These are phyloP conservation scores for Tricholoma bakamatsutake DNA, from an alignment of 768 basidiomycete species.

Conservation along the genomic window DNA sequence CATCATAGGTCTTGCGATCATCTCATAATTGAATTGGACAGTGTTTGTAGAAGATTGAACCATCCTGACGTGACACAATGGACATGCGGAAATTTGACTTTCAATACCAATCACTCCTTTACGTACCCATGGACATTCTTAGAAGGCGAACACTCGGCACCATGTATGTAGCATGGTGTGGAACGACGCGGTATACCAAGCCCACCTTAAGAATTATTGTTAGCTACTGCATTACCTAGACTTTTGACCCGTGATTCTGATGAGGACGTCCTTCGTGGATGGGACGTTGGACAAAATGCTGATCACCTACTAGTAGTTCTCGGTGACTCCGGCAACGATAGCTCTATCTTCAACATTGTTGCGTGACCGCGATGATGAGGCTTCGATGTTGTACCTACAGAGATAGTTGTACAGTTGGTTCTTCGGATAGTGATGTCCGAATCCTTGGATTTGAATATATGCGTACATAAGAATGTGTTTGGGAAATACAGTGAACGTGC, in stretches of 20 bases:
- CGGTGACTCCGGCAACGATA: too few relatives aligned
- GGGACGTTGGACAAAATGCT: too few relatives aligned
- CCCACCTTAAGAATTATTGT: too few relatives aligned
- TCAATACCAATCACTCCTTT: background rate
- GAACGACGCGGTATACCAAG: too few relatives aligned
- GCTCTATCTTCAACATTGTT: background rate
- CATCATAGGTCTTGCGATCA: background rate
- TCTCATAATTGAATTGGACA: slow-evolving; percentile 10
- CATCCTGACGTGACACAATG: too few relatives aligned
- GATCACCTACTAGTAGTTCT: too few relatives aligned
- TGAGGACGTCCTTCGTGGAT: too few relatives aligned
- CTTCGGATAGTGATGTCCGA: background rate
- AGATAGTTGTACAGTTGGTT: background rate
- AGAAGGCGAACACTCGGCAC: too few relatives aligned
- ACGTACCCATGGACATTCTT: background rate
- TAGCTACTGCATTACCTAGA: too few relatives aligned
- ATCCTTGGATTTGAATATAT: background rate
- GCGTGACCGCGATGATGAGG: background rate
- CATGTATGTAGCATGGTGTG: too few relatives aligned
- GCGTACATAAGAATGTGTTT: background rate
- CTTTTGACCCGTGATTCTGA: too few relatives aligned
- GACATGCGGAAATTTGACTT: background rate
- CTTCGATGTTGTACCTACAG: background rate
- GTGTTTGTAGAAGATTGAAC: too few relatives aligned
- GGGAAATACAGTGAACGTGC: background rate